These are phyloP conservation scores for Salix arbutifolia DNA, from an alignment of 345 rosid genomes.

Conservation along the genomic window DNA sequence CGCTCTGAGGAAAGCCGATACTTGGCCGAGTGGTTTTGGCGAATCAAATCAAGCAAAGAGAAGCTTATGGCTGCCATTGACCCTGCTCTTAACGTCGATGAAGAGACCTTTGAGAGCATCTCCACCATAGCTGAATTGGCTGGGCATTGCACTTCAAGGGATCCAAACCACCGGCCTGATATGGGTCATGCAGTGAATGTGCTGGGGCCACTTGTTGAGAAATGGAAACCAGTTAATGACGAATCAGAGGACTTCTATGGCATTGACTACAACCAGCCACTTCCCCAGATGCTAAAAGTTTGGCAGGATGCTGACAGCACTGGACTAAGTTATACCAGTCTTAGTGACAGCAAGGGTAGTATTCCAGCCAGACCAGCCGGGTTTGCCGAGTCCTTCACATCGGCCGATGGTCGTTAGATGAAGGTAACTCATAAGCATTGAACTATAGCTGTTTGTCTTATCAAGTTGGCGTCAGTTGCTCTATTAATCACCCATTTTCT, in stretches of 20 bases:
- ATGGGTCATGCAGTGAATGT: constrained; percentile 48
- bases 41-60: constrained; percentile 37
- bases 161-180: constrained; percentile 49
- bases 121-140: constrained; percentile 39
- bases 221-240: constrained; percentile 37
- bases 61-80: constrained; percentile 38
- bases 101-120: constrained; percentile 37
- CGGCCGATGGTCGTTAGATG: constrained; percentile 35
- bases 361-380: constrained; percentile 41
- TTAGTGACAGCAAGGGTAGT: constrained; percentile 35
- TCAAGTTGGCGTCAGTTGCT: neutral
- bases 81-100: constrained; percentile 22
- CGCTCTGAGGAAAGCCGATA: constrained; percentile 46
- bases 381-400: constrained; percentile 43
- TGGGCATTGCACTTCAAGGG: constrained; percentile 49
- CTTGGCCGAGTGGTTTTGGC: constrained; percentile 52
- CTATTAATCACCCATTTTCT: neutral
- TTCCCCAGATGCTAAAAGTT: constrained; percentile 42
- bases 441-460: neutral
- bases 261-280: constrained; percentile 35
- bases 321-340: constrained; percentile 13
- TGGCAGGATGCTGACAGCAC: constrained; percentile 43
- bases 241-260: constrained; percentile 27
- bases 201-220: constrained; percentile 39
- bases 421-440: neutral